A percentile compares a stretch with the other conserved stretches of the same genome.
phyloP scores from a whole-genome alignment of 2,329 filamentous ascomycete species.

The Endoconidiophora laricicola region DNA sequence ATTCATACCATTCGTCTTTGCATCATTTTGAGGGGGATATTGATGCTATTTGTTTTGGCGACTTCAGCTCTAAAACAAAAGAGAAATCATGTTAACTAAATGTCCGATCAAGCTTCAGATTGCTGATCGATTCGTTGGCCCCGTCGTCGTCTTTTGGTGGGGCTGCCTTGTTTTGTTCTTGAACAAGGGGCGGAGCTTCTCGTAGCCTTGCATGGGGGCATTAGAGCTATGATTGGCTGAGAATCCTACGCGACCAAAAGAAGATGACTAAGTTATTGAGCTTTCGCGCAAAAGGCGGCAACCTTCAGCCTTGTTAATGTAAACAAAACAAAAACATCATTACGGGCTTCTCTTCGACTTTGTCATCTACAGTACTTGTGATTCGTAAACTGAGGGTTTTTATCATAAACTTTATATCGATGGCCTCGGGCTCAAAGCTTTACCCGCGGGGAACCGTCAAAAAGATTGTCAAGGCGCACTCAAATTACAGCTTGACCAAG shows the following conservation, averaged over 20 bases:
- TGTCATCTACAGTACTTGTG: too few relatives aligned
- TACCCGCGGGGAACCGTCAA: conserved; percentile 76
- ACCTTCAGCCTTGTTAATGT: neutral
- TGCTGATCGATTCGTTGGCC: too few relatives aligned
- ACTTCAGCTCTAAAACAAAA: neutral
- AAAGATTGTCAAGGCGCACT: conserved; percentile 80
- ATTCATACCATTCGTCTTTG: conserved; percentile 42
- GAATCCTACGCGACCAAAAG: neutral
- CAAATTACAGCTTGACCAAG: conserved; percentile 62
- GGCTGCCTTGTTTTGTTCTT: neutral
- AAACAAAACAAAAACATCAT: neutral
- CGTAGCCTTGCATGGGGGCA: neutral
- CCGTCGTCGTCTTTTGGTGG: neutral
- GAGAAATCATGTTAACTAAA: too few relatives aligned
- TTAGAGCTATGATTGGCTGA: neutral
- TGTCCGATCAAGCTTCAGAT: too few relatives aligned
- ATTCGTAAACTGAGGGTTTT: too few relatives aligned
- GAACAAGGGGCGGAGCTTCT: neutral
- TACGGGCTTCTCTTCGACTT: too few relatives aligned
- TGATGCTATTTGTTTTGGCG: neutral
- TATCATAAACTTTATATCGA: conserved; percentile 18
- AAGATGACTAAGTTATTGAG: neutral
- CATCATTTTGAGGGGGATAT: conserved; percentile 29
- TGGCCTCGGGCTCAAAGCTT: conserved; percentile 52
- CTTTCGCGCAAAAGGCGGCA: neutral